Evolutionary conservation across 495 filamentous ascomycete genomes (phyloP), one percentile per base, ranked within the genome.

Genomic region (Neurospora africana): DNA sequence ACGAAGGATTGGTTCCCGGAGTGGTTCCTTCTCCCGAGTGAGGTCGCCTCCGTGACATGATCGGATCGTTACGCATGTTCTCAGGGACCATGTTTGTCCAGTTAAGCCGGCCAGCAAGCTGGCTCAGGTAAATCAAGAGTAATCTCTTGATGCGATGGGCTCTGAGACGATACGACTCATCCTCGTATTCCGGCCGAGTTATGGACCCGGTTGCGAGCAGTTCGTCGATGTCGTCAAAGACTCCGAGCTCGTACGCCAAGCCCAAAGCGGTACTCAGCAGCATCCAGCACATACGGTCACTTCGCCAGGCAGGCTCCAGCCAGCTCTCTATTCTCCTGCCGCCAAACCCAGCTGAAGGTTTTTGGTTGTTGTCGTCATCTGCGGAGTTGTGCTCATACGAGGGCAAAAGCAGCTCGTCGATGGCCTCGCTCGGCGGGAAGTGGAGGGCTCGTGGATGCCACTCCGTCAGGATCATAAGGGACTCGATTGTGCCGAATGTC

Each of bases 201-300:
- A 86, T 88, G 70, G 84, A 84, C n/a, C 83, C 83, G 2, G 83
- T 75, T 40, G 82, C 82, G 39, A 86, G 78, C 39, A 87, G 77
- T 72, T 90, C 90, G 68, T 89, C 91, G 71, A 91, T 91, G 58
- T 92, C 88, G 73, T 98, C 95, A 72, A 98, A 99, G 4, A 99
- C 92, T 19, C 95, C 95, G 21, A 99, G 87, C 80, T 99, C 95
- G 72, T 95, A 96, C 1, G 94, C 92, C 43, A 99, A 83, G 3
- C 93, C 90, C 82, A 95, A 89, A 6, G 93, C 93, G 38, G 92
- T 95, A 72, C 93, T 95, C 67, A 99, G 86, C 17, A 99, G 80
- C 93, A 97, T 98, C 96, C 95, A 98, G 75, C 93, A 97, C 94
- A 99, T 97, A 47, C 94, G 91, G 74, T 99, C 95, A 73, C 93